Evolutionary conservation across 2,329 filamentous ascomycete genomes (phyloP).

Genomic region (Xylaria sp.): DNA sequence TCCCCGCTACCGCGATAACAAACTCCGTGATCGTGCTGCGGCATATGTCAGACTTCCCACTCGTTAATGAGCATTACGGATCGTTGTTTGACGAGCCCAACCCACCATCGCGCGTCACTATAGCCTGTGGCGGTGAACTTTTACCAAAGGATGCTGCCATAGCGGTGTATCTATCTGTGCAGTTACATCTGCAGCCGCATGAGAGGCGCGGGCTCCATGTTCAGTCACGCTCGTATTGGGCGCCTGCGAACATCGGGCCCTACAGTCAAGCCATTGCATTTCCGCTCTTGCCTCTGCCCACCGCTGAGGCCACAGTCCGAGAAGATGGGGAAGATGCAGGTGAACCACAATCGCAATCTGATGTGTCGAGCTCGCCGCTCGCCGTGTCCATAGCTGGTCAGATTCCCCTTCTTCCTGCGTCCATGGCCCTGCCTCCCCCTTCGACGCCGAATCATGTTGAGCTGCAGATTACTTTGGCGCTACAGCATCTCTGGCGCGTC

Average conservation of each 20-base stretch:
- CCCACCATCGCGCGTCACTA: constrained; percentile 85
- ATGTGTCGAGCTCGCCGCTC: constrained; percentile 29
- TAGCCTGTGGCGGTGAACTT: constrained; percentile 77
- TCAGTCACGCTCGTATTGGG: constrained; percentile 95
- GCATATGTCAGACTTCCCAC: constrained; percentile 81
- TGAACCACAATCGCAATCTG: constrained; percentile 40
- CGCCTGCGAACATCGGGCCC: constrained; percentile 95
- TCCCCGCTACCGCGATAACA: constrained; percentile 59
- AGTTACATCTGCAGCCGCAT: constrained; percentile 44
- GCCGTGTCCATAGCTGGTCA: constrained; percentile 83
- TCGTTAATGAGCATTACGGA: constrained; percentile 80
- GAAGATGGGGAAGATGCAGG: constrained; percentile 34
- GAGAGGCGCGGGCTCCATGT: constrained; percentile 77
- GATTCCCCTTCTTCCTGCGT: constrained; percentile 85
- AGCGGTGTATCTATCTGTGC: constrained; percentile 66
- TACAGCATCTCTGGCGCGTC: constrained; percentile 92
- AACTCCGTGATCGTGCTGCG: constrained; percentile 76
- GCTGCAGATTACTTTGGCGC: constrained; percentile 74
- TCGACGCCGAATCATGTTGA: constrained; percentile 55
- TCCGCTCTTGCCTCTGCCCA: constrained; percentile 49
- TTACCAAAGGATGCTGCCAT: constrained; percentile 66
- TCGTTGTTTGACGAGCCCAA: constrained; percentile 80
- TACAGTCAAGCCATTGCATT: constrained; percentile 88
- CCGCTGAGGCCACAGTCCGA: constrained; percentile 36
- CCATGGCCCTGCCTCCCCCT: constrained; percentile 71